These are phyloP conservation scores for Pascua sp. DNA, from an alignment of 1,284 basidiomycete genomes.

Conservation along the genomic window DNA sequence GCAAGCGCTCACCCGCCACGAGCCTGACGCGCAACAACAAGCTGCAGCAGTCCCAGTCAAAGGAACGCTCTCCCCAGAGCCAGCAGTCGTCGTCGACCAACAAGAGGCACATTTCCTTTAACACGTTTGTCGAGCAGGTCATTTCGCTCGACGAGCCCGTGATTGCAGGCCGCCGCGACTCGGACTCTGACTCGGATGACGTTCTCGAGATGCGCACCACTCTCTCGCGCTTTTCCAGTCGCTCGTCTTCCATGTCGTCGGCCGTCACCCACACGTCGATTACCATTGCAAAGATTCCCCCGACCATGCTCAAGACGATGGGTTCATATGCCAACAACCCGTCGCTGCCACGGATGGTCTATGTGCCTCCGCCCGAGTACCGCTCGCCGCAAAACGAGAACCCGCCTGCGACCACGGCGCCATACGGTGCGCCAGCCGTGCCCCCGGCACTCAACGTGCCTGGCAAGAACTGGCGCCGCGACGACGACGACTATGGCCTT, in stretches of 20 bases:
- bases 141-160: slow-evolving; percentile 71
- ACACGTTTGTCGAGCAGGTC: slow-evolving; percentile 95
- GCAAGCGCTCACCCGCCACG: slow-evolving; percentile 8
- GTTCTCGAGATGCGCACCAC: slow-evolving; percentile 62
- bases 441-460: no score
- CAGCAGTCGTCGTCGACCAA: slow-evolving; percentile 12
- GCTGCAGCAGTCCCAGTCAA: neutral
- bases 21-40: neutral
- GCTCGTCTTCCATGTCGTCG: slow-evolving; percentile 33
- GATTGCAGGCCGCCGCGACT: slow-evolving; percentile 22
- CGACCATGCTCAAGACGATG: slow-evolving; percentile 81
- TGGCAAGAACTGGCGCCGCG: slow-evolving; percentile 8
- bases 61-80: slow-evolving; percentile 13
- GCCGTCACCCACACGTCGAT: slow-evolving; percentile 50
- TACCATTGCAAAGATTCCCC: slow-evolving; percentile 92
- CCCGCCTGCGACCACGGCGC: slow-evolving; percentile 6
- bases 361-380: slow-evolving; percentile 60
- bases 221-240: slow-evolving; percentile 12
- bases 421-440: neutral
- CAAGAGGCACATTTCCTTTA: slow-evolving; percentile 90
- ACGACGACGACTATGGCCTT: slow-evolving; percentile 54
- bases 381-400: slow-evolving; percentile 25
- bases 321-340: slow-evolving; percentile 36
- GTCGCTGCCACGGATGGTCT: slow-evolving; percentile 59
- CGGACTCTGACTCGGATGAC: slow-evolving; percentile 56